Conservation (phyloP, 108 stramenopile species). For the Skeletonema costatum region DNA sequence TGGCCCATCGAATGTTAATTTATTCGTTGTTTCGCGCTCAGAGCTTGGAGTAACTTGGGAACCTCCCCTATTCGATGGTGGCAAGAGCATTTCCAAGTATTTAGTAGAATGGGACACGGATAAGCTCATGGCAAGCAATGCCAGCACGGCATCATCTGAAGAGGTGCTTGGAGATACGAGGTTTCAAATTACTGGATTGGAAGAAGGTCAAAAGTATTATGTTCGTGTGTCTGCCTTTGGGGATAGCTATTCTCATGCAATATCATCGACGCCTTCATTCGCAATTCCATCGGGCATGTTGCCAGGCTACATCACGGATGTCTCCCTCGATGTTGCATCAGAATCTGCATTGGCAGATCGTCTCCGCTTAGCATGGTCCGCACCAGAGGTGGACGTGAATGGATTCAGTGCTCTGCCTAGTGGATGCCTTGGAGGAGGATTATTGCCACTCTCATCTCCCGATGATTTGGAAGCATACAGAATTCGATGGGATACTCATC, state of each 20-base stretch:
- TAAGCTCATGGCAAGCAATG: conserved; percentile 36
- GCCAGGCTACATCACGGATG: conserved; percentile 37
- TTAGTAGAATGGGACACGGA: conserved; percentile 73
- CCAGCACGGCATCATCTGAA: conserved; percentile 44
- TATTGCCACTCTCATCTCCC: conserved; percentile 33
- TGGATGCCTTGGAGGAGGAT: conserved; percentile 30
- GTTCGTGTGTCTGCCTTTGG: conserved; percentile 65
- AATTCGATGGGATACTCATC: conserved; percentile 54
- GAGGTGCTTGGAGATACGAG: conserved; percentile 35
- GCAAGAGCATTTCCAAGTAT: conserved; percentile 59
- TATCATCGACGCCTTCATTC: conserved; percentile 38
- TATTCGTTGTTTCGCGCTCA: conserved; percentile 57
- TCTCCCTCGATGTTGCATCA: conserved; percentile 32
- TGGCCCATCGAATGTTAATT: conserved; percentile 50
- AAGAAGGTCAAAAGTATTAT: conserved; percentile 46
- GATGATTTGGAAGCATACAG: conserved; percentile 39
- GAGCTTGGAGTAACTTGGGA: conserved; percentile 63
- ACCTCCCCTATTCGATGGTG: conserved; percentile 56
- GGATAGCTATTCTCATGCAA: conserved; percentile 51
- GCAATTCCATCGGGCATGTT: conserved; percentile 34
- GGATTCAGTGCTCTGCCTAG: conserved; percentile 39
- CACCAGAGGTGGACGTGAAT: conserved; percentile 35
- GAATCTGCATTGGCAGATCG: conserved; percentile 50
- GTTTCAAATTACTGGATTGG: conserved; percentile 45
- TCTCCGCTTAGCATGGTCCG: conserved; percentile 50